These are phyloP conservation scores for Coprinopsis sp. DNA, from an alignment of 768 basidiomycete species.

Conservation along the genomic window DNA sequence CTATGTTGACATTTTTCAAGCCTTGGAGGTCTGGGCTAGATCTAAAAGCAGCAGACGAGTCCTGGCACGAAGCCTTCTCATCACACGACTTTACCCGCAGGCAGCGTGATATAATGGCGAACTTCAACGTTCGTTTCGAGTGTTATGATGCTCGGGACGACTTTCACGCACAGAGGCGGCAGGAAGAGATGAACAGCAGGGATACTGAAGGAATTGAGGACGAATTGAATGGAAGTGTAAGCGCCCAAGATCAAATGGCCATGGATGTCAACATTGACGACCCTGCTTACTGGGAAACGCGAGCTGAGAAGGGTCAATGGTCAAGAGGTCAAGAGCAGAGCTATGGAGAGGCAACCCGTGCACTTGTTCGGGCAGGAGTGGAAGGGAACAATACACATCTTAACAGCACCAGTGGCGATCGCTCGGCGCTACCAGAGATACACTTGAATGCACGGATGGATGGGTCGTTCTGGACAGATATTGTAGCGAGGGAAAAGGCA, in stretches of 20 bases:
- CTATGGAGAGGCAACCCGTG: background rate
- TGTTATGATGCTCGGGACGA: slow-evolving; percentile 25
- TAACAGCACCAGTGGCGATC: no score
- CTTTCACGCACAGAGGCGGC: slow-evolving; percentile 14
- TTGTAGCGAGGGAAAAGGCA: no score
- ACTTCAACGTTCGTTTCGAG: slow-evolving; percentile 24
- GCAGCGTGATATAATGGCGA: slow-evolving; percentile 15
- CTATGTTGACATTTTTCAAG: slow-evolving; percentile 31
- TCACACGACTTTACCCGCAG: slow-evolving; percentile 6
- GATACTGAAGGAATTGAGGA: background rate
- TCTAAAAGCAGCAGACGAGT: slow-evolving; percentile 15
- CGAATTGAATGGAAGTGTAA: slow-evolving; percentile 1
- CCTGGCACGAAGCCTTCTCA: slow-evolving; percentile 21
- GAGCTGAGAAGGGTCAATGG: background rate
- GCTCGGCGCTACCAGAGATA: no score
- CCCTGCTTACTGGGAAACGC: no score
- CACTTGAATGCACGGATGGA: no score
- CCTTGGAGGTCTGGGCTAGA: slow-evolving; percentile 27
- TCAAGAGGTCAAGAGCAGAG: background rate
- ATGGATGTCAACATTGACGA: no score
- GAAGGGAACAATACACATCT: slow-evolving; percentile 6
- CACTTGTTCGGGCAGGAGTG: background rate
- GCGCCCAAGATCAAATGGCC: background rate
- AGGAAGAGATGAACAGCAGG: slow-evolving; percentile 2
- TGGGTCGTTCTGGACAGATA: no score